Evolutionary conservation across 78 protist genomes (phyloP).

Genomic region (Monosiga brevicollis): DNA sequence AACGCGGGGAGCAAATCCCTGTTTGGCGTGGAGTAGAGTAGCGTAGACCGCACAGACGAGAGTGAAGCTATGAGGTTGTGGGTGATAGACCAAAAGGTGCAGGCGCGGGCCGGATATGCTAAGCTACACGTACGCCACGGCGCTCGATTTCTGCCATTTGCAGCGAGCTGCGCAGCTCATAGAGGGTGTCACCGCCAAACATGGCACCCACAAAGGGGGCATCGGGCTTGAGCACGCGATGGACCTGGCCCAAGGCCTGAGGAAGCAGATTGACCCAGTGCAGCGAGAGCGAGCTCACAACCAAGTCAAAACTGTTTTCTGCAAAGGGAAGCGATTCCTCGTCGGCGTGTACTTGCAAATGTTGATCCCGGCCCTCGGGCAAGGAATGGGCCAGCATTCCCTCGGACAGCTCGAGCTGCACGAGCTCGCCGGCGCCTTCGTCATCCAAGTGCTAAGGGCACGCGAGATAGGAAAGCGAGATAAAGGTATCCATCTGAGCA

Average conservation of each 20-base stretch:
- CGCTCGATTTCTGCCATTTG: conserved; percentile 24
- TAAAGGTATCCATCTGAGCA: too few relatives aligned
- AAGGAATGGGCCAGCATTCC: background rate
- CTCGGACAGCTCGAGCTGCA: background rate
- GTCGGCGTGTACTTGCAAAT: background rate
- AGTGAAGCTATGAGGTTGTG: background rate
- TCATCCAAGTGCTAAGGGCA: background rate
- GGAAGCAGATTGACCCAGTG: conserved; percentile 44
- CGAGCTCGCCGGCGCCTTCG: background rate
- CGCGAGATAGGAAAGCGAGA: background rate
- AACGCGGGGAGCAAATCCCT: background rate
- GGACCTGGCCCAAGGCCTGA: background rate
- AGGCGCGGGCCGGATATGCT: background rate
- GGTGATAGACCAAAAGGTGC: too few relatives aligned
- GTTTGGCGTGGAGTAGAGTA: background rate
- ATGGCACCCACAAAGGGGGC: conserved; percentile 13
- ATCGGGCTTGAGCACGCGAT: conserved; percentile 10
- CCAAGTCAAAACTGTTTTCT: background rate
- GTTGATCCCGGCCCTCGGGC: background rate
- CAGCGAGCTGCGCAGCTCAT: conserved; percentile 14
- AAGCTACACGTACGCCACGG: background rate
- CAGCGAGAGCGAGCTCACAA: conserved; percentile 1
- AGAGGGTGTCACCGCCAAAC: conserved; percentile 22
- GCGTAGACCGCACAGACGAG: background rate
- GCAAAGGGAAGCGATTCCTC: conserved; percentile 11